Conservation (phyloP, 495 filamentous ascomycete genomes). For the Pyronema omphalodes region DNA sequence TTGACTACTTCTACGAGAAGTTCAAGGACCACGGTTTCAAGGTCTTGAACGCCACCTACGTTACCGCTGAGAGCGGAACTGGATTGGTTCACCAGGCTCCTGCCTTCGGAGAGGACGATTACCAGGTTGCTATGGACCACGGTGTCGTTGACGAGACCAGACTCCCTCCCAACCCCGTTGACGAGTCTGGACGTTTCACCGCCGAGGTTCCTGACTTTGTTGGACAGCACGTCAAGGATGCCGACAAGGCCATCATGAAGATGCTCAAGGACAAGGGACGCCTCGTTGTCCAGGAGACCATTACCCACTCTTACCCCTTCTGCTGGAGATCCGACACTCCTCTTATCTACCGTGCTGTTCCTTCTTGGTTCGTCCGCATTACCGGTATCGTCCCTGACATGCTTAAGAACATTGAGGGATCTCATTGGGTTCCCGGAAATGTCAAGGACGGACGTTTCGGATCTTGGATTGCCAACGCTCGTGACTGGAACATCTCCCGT, state of each 20-base stretch:
- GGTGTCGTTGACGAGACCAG: conserved; percentile 64
- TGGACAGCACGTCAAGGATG: conserved; percentile 81
- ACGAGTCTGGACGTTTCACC: conserved; percentile 67
- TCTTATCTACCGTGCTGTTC: conserved; percentile 83
- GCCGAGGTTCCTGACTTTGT: conserved; percentile 63
- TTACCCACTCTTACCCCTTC: conserved; percentile 88
- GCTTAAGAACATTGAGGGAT: conserved; percentile 71
- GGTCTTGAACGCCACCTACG: conserved; percentile 74
- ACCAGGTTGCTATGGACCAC: conserved; percentile 55
- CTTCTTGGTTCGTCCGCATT: conserved; percentile 90
- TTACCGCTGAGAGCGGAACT: conserved; percentile 81
- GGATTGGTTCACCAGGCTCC: conserved; percentile 93
- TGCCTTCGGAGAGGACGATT: conserved; percentile 94
- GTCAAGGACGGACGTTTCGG: conserved; percentile 86
- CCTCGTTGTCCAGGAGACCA: conserved; percentile 70
- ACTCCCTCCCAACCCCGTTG: conserved; percentile 74
- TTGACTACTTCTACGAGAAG: conserved; percentile 82
- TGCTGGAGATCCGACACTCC: conserved; percentile 93
- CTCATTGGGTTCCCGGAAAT: conserved; percentile 84
- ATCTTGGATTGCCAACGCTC: conserved; percentile 75
- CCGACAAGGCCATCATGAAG: conserved; percentile 90
- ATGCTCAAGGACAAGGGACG: conserved; percentile 63
- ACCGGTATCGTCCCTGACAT: conserved; percentile 71
- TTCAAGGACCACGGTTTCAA: conserved; percentile 80
- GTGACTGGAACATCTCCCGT: conserved; percentile 91